These are phyloP conservation scores for Cladosporium sp. DNA, from an alignment of 2,329 filamentous ascomycete genomes.

Conservation along the genomic window DNA sequence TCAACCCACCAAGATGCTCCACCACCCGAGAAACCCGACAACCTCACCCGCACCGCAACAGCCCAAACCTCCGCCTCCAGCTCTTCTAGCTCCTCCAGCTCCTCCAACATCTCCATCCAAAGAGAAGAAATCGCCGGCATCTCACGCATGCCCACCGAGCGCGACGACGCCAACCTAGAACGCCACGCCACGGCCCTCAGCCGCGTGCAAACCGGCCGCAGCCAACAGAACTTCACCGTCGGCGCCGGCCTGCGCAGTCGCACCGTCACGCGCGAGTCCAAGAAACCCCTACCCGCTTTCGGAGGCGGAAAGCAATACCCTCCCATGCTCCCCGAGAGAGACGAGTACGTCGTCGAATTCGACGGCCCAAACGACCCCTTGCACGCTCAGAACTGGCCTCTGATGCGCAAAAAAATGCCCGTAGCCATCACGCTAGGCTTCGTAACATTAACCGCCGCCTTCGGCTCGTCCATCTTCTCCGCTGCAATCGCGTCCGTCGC, in stretches of 20 bases:
- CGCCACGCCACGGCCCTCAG: conserved; percentile 64
- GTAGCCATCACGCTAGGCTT: conserved; percentile 67
- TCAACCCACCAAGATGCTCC: not conserved
- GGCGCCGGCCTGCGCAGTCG: conserved; percentile 45
- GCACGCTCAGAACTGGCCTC: conserved; percentile 82
- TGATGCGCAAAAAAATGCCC: conserved; percentile 67
- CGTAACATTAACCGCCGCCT: conserved; percentile 66
- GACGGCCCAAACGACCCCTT: conserved; percentile 76
- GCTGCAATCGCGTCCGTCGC: conserved; percentile 42
- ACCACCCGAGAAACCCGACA: not conserved
- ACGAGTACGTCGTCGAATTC: conserved; percentile 77
- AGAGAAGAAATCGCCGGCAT: conserved; percentile 44
- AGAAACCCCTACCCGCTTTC: conserved; percentile 60
- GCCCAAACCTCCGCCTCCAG: conserved; percentile 41
- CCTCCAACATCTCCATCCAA: conserved; percentile 29
- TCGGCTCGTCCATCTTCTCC: conserved; percentile 52
- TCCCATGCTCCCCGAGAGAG: conserved; percentile 61
- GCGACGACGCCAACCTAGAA: conserved; percentile 53
- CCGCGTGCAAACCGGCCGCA: conserved; percentile 64
- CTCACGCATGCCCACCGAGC: conserved; percentile 59
- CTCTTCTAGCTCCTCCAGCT: conserved; percentile 15
- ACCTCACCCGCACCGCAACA: conserved; percentile 56
- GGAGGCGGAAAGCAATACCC: conserved; percentile 68
- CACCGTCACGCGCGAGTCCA: conserved; percentile 47
- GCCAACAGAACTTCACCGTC: conserved; percentile 66